A percentile compares a stretch with the other conserved stretches of the same genome.
Evolutionary conservation across 345 rosid genomes (phyloP).

Genomic region (Brassica napus): DNA sequence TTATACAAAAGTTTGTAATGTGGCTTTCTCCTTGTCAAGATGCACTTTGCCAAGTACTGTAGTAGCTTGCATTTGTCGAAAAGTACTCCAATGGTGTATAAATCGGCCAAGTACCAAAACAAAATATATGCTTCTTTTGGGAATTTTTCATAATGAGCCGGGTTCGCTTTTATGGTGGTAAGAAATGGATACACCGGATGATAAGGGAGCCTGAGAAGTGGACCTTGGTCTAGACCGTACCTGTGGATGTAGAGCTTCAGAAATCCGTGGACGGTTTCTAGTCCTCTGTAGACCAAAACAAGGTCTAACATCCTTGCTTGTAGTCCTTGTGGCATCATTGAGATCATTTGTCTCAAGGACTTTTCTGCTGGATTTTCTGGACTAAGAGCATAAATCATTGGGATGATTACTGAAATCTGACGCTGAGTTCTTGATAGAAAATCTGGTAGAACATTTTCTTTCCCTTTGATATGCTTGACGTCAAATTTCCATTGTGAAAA

Average conservation of each 20-base stretch:
- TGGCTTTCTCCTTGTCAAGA: neutral
- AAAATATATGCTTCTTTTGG: too few species aligned
- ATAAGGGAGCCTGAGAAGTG: neutral
- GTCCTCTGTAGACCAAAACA: neutral
- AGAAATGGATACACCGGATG: neutral
- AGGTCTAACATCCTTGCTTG: neutral
- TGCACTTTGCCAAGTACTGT: neutral
- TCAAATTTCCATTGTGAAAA: neutral
- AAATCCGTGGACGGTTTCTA: neutral
- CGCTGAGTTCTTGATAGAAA: too few species aligned
- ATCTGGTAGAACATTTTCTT: neutral
- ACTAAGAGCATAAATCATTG: neutral
- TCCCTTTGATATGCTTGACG: neutral
- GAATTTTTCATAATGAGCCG: neutral
- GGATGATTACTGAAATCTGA: neutral
- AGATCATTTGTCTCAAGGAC: neutral
- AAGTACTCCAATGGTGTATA: neutral
- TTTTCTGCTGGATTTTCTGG: neutral
- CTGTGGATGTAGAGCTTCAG: neutral
- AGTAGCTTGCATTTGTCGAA: neutral
- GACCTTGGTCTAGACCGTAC: neutral
- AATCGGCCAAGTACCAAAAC: too few species aligned
- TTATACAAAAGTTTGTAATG: neutral
- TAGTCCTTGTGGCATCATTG: neutral
- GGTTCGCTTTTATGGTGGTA: neutral